Evolutionary conservation across 2,329 filamentous ascomycete species (phyloP).

Genomic region (Penicillium sp.): DNA sequence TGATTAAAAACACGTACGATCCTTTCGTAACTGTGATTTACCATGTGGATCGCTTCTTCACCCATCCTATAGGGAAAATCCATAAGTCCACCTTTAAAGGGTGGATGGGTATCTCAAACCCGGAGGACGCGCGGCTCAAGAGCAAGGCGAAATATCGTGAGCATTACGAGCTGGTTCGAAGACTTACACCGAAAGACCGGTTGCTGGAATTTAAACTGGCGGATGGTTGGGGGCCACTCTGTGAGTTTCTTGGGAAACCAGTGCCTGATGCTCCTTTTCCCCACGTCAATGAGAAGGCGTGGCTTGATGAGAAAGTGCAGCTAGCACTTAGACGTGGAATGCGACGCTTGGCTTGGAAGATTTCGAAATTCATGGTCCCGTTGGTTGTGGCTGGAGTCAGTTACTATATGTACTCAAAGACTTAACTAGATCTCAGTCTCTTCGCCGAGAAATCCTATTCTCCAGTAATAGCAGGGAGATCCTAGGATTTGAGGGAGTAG

Average conservation of each 20-base stretch:
- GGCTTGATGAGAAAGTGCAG: background rate
- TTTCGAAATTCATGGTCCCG: background rate
- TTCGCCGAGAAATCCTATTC: background rate
- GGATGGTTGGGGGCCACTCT: constrained; percentile 1
- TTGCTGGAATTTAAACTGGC: background rate
- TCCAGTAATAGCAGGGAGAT: background rate
- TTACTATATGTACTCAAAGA: too few species aligned
- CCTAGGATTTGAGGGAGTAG: background rate
- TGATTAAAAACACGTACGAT: background rate
- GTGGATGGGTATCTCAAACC: background rate
- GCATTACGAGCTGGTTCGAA: constrained; percentile 1
- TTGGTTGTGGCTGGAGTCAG: background rate
- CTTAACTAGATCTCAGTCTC: background rate
- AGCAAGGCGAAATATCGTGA: background rate
- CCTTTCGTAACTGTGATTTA: constrained; percentile 1
- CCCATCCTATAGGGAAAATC: background rate
- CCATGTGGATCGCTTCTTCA: constrained; percentile 5
- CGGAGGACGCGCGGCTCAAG: background rate
- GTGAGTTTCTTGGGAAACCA: constrained; percentile 2
- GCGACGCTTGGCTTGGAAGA: background rate
- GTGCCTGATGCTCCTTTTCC: constrained; percentile 3
- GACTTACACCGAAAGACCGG: background rate
- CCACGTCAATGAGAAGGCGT: constrained; percentile 1
- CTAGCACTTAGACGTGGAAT: background rate
- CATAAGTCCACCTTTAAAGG: background rate